A percentile compares a stretch with the other conserved stretches of the same genome.
phyloP scores from a whole-genome alignment of 1,139 yeast genomes.

The Suhomyces bokatorum region DNA sequence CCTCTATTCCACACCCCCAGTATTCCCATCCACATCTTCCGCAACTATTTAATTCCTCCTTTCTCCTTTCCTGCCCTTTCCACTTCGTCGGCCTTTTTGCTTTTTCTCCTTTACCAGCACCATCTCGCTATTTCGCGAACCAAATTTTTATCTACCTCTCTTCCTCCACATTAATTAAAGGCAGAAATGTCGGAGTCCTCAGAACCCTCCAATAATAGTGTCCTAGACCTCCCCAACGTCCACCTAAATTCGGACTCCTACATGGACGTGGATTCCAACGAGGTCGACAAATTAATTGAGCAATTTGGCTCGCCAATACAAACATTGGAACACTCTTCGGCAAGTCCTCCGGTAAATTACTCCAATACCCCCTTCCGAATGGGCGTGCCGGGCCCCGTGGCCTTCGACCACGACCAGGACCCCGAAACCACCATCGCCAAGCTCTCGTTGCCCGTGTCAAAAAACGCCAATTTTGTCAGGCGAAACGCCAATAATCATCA shows the following conservation, averaged over 20 bases:
- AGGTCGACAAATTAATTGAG: slow-evolving; percentile 2
- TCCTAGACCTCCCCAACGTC: slow-evolving; percentile 1
- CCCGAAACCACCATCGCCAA: not conserved
- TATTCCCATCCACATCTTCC: too few relatives aligned
- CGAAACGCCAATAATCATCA: not conserved
- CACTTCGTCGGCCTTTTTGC: not conserved
- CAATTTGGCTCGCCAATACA: not conserved
- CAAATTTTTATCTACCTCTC: slow-evolving; percentile 4
- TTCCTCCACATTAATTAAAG: not conserved
- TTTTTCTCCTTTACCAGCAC: slow-evolving; percentile 2
- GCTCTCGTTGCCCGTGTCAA: too few relatives aligned
- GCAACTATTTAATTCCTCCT: too few relatives aligned
- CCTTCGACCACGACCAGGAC: not conserved
- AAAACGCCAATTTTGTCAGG: too few relatives aligned
- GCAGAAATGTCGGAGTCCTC: slow-evolving; percentile 6
- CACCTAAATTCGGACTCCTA: not conserved
- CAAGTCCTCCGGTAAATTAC: not conserved
- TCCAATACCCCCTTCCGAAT: not conserved
- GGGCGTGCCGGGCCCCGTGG: not conserved
- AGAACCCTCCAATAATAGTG: not conserved
- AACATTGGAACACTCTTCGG: slow-evolving; percentile 1
- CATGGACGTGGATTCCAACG: slow-evolving; percentile 1
- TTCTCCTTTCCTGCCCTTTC: not conserved
- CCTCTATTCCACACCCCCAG: too few relatives aligned
- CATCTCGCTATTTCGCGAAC: slow-evolving; percentile 7